Base-by-base conservation (phyloP, 768 basidiomycete species). In the Rhodotorula graminis region DNA sequence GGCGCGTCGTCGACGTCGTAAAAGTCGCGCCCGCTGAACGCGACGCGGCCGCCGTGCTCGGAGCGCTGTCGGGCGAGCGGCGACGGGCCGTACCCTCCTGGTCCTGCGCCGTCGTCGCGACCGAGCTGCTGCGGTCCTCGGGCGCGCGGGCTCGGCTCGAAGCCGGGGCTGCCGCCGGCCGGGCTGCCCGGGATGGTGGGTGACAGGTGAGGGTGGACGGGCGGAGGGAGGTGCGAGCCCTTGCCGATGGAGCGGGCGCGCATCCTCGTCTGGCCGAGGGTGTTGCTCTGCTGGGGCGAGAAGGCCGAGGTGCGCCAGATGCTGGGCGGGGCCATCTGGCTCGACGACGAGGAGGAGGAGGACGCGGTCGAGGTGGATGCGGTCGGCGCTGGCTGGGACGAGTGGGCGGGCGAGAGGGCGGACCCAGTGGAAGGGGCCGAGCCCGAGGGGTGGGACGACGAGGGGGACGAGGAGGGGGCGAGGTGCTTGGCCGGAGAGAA, bases 111-210 rank as follows among this genome's bases (percentile, higher is more conserved):
- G 37, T 9, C 37, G 37, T 9, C 37, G 37, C 37, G 5, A 9
- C 37, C 37, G 37, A 5, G 37, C 37, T 37, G 37, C 4, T 37
- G 37, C 37, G 37, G 37, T 37, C 27, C 49, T 9, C 25, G 23
- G 19, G 27, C 42, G 1, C 23, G n/a, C 31, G 37, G 2, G 47
- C 23, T 42, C 31, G 25, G 61, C 23, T 21, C 14, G 27, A 18
- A 4, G 15, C 37, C 21, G 9, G 67, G n/a, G 58, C 61, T 56
- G 21, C 44, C 25, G 21, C 61, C 49, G 31, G 57, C 63, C 18
- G 71, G 71, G 12, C 66, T 68, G 14, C 71, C 71, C 2, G 63
- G 66, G 58, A 72, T 58, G 27, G 71, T 72, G 2, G 71, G 71
- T 23, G 50, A 50, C 58, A 72, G 66, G 55, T 49, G 40, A 3